Evolutionary conservation across 768 basidiomycete genomes (phyloP).

Genomic region (Hydnomerulius pinastri): DNA sequence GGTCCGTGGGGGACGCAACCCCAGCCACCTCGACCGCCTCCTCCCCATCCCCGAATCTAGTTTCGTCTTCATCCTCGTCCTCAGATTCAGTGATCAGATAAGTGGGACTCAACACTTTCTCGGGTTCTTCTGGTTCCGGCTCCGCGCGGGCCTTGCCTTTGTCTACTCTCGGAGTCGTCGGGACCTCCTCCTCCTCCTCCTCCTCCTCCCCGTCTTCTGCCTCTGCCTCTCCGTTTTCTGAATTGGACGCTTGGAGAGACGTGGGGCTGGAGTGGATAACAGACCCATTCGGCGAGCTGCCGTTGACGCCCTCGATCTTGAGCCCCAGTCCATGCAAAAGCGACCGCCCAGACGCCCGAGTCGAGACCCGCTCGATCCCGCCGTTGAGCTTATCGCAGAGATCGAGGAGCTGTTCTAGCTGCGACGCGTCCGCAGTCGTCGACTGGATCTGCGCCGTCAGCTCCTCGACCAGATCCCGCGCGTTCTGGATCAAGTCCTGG

Average conservation of each 20-base stretch:
- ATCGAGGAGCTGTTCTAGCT: conserved; percentile 65
- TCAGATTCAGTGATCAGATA: conserved; percentile 54
- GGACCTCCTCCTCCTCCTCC: conserved; percentile 33
- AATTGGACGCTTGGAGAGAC: too few relatives aligned
- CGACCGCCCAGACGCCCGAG: conserved; percentile 40
- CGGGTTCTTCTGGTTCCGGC: conserved; percentile 65
- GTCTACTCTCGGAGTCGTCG: conserved; percentile 65
- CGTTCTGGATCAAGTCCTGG: conserved; percentile 46
- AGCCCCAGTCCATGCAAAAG: conserved; percentile 49
- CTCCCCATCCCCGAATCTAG: conserved; percentile 35
- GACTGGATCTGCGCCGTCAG: conserved; percentile 55
- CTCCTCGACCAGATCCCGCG: conserved; percentile 53
- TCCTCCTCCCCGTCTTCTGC: conserved; percentile 5
- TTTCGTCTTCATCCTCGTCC: conserved; percentile 47
- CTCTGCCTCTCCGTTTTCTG: too few relatives aligned
- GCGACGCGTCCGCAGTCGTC: conserved; percentile 52
- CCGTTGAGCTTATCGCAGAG: conserved; percentile 73
- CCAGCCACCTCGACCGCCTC: conserved; percentile 34
- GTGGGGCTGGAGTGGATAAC: conserved; percentile 5
- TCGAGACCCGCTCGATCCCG: conserved; percentile 51
- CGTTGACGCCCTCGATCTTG: conserved; percentile 31
- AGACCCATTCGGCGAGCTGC: conserved; percentile 37
- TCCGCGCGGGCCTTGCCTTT: conserved; percentile 79
- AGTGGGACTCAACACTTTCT: conserved; percentile 74
- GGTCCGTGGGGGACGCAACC: conserved; percentile 41